Percentiles rank a stretch among this genome's conserved stretches.
Evolutionary conservation across 2,329 filamentous ascomycete species (phyloP).

Genomic region (Stemphylium beticola): DNA sequence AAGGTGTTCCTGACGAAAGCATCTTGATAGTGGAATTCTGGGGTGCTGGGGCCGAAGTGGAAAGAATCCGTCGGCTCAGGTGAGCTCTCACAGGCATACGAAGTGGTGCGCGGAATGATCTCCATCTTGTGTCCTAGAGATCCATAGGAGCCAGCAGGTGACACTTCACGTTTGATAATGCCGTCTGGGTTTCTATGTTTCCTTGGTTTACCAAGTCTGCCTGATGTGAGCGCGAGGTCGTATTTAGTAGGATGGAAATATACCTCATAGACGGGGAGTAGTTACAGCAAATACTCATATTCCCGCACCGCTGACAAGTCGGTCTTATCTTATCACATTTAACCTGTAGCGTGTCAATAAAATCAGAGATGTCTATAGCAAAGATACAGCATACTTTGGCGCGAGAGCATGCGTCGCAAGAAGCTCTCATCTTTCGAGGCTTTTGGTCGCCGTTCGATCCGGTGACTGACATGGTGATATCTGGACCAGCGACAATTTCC

Average conservation of each 20-base stretch:
- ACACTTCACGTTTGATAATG: constrained; percentile 43
- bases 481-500: constrained; percentile 29
- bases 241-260: neutral
- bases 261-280: constrained; percentile 51
- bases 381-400: constrained; percentile 32
- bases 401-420: constrained; percentile 48
- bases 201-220: constrained; percentile 45
- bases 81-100: constrained; percentile 42
- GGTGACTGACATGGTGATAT: constrained; percentile 28
- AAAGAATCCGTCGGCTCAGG: constrained; percentile 46
- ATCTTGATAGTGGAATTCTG: constrained; percentile 45
- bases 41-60: constrained; percentile 44
- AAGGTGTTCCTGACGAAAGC: constrained; percentile 37
- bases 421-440: constrained; percentile 47
- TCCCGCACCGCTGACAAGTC: constrained; percentile 46
- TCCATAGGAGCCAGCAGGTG: constrained; percentile 41
- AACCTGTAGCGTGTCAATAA: constrained; percentile 29
- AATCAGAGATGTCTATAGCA: neutral
- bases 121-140: constrained; percentile 38
- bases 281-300: constrained; percentile 49
- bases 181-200: constrained; percentile 48
- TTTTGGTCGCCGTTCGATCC: constrained; percentile 35
- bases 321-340: constrained; percentile 48
- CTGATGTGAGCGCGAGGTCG: constrained; percentile 20
- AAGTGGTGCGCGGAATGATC: constrained; percentile 41